Conservation (phyloP, 2,329 filamentous ascomycete species). For the Madurella fahalii region DNA sequence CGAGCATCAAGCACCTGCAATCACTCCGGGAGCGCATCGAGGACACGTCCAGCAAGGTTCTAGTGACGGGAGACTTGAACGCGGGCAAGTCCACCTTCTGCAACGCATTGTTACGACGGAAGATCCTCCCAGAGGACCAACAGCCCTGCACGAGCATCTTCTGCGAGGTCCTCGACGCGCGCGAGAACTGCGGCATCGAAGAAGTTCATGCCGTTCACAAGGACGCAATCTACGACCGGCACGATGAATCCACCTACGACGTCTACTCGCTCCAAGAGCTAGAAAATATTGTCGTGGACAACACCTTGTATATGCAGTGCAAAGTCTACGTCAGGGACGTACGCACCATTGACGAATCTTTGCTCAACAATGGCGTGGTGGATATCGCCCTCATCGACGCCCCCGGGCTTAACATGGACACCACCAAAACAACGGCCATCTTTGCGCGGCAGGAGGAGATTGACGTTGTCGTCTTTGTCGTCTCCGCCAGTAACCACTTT, state of each 20-base stretch:
- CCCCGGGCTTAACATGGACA: conserved; percentile 91
- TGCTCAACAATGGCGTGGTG: conserved; percentile 95
- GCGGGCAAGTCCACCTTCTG: conserved; percentile 98
- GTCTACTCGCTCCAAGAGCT: conserved; percentile 74
- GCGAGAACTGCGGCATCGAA: conserved; percentile 85
- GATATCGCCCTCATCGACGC: conserved; percentile 98
- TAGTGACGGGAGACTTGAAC: conserved; percentile 93
- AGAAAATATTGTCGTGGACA: conserved; percentile 86
- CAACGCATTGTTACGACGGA: conserved; percentile 89
- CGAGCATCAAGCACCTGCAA: conserved; percentile 86
- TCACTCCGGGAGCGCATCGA: conserved; percentile 89
- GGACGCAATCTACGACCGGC: conserved; percentile 72
- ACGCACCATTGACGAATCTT: conserved; percentile 81
- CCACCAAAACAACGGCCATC: conserved; percentile 92
- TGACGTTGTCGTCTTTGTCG: conserved; percentile 96
- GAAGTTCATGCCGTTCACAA: conserved; percentile 95
- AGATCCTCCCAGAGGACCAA: conserved; percentile 92
- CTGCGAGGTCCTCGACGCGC: conserved; percentile 89
- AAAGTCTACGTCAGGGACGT: conserved; percentile 95
- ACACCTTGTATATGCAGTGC: conserved; percentile 85
- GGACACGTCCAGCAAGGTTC: conserved; percentile 93
- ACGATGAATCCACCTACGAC: conserved; percentile 92
- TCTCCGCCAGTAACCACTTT: conserved; percentile 96
- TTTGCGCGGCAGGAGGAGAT: conserved; percentile 98
- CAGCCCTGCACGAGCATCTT: conserved; percentile 98